These are phyloP conservation scores for Pinus tabuliformis DNA, from an alignment of 75 land plant genomes.

Conservation along the genomic window DNA sequence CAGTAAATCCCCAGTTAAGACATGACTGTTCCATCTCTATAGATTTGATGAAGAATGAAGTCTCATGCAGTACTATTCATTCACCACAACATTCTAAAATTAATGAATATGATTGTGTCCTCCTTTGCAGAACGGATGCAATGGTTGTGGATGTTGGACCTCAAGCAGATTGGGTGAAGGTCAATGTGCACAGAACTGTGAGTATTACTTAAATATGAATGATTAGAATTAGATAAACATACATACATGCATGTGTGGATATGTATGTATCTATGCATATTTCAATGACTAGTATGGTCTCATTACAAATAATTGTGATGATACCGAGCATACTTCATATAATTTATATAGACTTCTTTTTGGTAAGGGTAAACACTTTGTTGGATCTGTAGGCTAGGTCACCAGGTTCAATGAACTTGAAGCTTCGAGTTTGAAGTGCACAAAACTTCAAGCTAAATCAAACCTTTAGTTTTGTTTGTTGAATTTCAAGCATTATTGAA, in stretches of 20 bases:
- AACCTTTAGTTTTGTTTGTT: too few relatives aligned
- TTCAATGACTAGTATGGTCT: not conserved
- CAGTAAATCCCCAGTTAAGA: conserved; percentile 47
- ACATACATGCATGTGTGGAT: not conserved
- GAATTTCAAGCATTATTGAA: too few relatives aligned
- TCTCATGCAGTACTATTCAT: conserved; percentile 9
- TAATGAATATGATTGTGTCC: conserved; percentile 1
- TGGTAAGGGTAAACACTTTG: too few relatives aligned
- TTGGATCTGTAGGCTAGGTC: too few relatives aligned
- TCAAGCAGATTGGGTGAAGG: conserved; percentile 95
- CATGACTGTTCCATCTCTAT: conserved; percentile 6
- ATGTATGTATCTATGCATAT: not conserved
- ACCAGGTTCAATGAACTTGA: too few relatives aligned
- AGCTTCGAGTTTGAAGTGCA: too few relatives aligned
- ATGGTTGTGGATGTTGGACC: conserved; percentile 78
- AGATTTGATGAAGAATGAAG: conserved; percentile 17
- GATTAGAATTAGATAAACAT: not conserved
- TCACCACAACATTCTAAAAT: not conserved
- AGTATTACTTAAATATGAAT: conserved; percentile 17
- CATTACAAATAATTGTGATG: not conserved
- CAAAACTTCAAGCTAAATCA: too few relatives aligned
- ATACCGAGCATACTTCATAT: not conserved
- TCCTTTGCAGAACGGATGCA: conserved; percentile 31
- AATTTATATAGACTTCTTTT: not conserved
- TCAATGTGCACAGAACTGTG: conserved; percentile 86